These are phyloP conservation scores for Hirschioporus abietinus DNA, from an alignment of 768 basidiomycete genomes.

Conservation along the genomic window DNA sequence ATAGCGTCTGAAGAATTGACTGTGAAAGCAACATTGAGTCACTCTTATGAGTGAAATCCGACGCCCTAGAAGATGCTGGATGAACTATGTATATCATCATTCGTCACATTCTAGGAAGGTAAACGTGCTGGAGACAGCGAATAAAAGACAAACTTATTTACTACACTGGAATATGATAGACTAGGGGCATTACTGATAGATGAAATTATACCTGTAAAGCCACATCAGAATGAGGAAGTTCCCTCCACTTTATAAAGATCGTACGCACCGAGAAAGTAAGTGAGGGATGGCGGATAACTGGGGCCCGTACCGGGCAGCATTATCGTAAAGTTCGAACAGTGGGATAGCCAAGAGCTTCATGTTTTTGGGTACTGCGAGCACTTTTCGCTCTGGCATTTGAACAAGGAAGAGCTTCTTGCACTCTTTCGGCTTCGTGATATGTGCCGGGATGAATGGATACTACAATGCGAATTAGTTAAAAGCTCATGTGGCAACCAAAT, in stretches of 20 bases:
- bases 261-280: conserved; percentile 68
- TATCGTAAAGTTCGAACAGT: conserved; percentile 95
- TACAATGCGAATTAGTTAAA: conserved; percentile 24
- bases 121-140: neutral
- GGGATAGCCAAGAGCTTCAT: conserved; percentile 98
- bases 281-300: conserved; percentile 94
- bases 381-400: conserved; percentile 92
- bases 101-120: neutral
- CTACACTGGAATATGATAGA: neutral
- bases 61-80: neutral
- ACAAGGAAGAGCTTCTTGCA: conserved; percentile 95
- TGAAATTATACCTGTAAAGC: conserved; percentile 55
- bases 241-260: neutral
- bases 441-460: conserved; percentile 94
- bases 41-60: no score
- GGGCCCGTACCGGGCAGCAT: conserved; percentile 87
- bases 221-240: conserved; percentile 4
- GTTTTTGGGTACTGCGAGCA: conserved; percentile 95
- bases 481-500: neutral
- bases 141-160: neutral
- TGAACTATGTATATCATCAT: neutral
- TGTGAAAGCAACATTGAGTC: no score
- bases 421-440: conserved; percentile 97
- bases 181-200: conserved; percentile 49
- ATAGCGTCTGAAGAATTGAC: no score